These are phyloP conservation scores for Skeletonema menzelii DNA, from an alignment of 108 stramenopile species.

Conservation along the genomic window DNA sequence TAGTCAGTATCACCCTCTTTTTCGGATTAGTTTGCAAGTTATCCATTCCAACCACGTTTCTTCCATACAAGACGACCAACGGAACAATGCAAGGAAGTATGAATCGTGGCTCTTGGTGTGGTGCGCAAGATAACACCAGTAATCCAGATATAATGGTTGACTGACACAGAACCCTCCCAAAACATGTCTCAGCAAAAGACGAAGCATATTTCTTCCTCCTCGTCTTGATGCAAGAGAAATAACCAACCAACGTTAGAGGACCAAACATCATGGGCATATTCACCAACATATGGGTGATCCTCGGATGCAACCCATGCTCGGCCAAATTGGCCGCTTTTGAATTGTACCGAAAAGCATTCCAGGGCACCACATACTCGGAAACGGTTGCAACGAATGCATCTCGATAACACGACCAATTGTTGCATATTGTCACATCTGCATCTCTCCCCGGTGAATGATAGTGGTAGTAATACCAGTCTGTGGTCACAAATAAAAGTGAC, in stretches of 20 bases:
- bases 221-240: slow-evolving; percentile 4
- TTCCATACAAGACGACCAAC: slow-evolving; percentile 50
- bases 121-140: slow-evolving; percentile 64
- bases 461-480: slow-evolving; percentile 3
- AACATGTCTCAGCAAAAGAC: background rate
- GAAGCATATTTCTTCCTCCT: background rate
- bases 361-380: slow-evolving; percentile 56
- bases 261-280: slow-evolving; percentile 83
- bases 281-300: slow-evolving; percentile 69
- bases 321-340: slow-evolving; percentile 62
- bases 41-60: slow-evolving; percentile 4
- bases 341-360: slow-evolving; percentile 80
- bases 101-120: slow-evolving; percentile 87
- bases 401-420: background rate
- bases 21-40: background rate
- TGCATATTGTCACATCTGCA: background rate
- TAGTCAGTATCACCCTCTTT: background rate
- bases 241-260: slow-evolving; percentile 55
- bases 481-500: slow-evolving; percentile 33
- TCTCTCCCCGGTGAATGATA: background rate
- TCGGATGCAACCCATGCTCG: slow-evolving; percentile 78
- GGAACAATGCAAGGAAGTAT: slow-evolving; percentile 66
- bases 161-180: slow-evolving; percentile 14
- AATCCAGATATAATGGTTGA: slow-evolving; percentile 54
- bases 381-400: slow-evolving; percentile 1